Evolutionary conservation across 2,329 filamentous ascomycete genomes (phyloP).

Genomic region (Gliomastix tumulicola): DNA sequence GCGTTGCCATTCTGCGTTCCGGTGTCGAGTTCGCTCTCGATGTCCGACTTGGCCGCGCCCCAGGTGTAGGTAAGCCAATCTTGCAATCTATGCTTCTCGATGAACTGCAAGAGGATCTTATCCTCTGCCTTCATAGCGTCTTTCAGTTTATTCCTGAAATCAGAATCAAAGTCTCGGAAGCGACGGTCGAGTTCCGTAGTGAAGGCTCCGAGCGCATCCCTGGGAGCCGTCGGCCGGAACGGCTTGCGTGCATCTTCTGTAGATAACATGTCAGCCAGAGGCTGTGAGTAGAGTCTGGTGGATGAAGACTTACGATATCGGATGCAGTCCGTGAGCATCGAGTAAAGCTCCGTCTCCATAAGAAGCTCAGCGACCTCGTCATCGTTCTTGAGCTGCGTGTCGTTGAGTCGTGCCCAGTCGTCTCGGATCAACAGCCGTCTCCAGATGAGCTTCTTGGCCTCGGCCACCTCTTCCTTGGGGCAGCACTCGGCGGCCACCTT

Average conservation of each 20-base stretch:
- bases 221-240: constrained; percentile 40
- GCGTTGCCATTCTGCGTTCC: too few relatives aligned
- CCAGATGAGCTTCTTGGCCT: constrained; percentile 67
- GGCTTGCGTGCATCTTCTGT: constrained; percentile 33
- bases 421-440: constrained; percentile 78
- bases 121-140: constrained; percentile 71
- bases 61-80: constrained; percentile 51
- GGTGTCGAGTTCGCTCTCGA: constrained; percentile 22
- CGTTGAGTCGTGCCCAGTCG: constrained; percentile 76
- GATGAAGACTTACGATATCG: constrained; percentile 53
- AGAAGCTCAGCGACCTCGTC: constrained; percentile 56
- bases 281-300: neutral
- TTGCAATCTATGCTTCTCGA: constrained; percentile 62
- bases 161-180: constrained; percentile 52
- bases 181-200: constrained; percentile 55
- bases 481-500: constrained; percentile 49
- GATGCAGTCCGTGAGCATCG: constrained; percentile 58
- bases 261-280: neutral
- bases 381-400: constrained; percentile 69
- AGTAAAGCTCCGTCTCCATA: constrained; percentile 59
- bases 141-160: constrained; percentile 59
- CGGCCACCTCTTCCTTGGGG: constrained; percentile 47
- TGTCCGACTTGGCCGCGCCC: constrained; percentile 25
- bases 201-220: constrained; percentile 51
- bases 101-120: constrained; percentile 51